phyloP scores from a whole-genome alignment of 1,284 basidiomycete species.

The Singerocomus rubriflavus region DNA sequence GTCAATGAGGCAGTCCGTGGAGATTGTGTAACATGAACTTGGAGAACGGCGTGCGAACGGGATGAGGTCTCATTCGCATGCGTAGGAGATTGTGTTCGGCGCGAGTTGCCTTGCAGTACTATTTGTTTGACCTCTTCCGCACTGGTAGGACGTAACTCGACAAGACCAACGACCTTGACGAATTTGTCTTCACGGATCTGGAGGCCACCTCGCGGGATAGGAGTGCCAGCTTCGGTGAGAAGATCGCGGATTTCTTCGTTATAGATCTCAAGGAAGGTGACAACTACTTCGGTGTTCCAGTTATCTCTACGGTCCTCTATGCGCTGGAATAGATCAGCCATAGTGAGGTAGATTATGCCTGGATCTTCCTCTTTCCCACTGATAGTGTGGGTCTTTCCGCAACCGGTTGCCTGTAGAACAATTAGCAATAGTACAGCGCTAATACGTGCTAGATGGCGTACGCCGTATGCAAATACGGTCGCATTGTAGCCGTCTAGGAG shows the following conservation, averaged over 20 bases:
- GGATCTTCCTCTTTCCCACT: constrained; percentile 85
- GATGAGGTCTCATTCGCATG: constrained; percentile 94
- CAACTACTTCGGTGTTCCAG: constrained; percentile 79
- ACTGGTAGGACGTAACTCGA: constrained; percentile 71
- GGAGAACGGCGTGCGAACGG: constrained; percentile 92
- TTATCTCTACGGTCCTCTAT: constrained; percentile 84
- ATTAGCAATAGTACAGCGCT: constrained; percentile 16
- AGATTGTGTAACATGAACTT: constrained; percentile 86
- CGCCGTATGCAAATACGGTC: constrained; percentile 96
- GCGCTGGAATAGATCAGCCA: constrained; percentile 90
- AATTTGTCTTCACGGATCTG: constrained; percentile 90
- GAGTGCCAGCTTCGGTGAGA: constrained; percentile 68
- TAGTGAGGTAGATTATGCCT: constrained; percentile 93
- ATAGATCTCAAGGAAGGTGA: constrained; percentile 97
- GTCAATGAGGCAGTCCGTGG: constrained; percentile 79
- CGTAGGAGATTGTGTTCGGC: constrained; percentile 88
- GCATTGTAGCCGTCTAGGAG: constrained; percentile 94
- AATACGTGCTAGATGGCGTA: constrained; percentile 44
- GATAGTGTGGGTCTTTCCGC: constrained; percentile 97
- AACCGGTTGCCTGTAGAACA: constrained; percentile 81
- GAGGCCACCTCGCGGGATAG: constrained; percentile 75
- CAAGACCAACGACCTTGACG: constrained; percentile 85
- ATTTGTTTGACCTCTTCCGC: constrained; percentile 93
- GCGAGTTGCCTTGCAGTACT: constrained; percentile 82
- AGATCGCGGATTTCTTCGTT: constrained; percentile 98